These are phyloP conservation scores for Pythium aquatile DNA, from an alignment of 352 stramenopile species.

Conservation along the genomic window DNA sequence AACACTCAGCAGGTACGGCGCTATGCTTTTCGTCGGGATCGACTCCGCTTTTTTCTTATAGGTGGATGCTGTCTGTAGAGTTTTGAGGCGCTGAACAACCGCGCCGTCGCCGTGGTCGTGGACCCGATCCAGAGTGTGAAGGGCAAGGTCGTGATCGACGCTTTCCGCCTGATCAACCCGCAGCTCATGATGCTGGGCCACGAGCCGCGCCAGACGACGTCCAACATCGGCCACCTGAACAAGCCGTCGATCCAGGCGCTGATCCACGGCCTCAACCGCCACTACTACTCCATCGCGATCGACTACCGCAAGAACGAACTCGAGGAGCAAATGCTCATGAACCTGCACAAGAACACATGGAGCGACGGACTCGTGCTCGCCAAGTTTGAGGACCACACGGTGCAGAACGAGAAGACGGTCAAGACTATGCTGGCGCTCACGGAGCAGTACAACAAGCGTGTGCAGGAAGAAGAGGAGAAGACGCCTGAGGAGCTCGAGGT, in stretches of 20 bases:
- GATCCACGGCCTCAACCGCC: slow-evolving; percentile 98
- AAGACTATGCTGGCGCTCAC: slow-evolving; percentile 95
- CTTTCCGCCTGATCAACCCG: slow-evolving; percentile 98
- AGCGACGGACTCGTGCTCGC: slow-evolving; percentile 93
- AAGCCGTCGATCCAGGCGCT: slow-evolving; percentile 98
- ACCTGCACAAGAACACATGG: slow-evolving; percentile 98
- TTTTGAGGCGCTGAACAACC: slow-evolving; percentile 98
- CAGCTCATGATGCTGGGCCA: slow-evolving; percentile 99
- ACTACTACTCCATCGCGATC: slow-evolving; percentile 98
- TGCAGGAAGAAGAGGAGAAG: slow-evolving; percentile 96
- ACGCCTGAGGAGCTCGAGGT: slow-evolving; percentile 96
- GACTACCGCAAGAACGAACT: slow-evolving; percentile 99
- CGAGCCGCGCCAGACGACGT: slow-evolving; percentile 98
- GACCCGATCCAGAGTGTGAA: slow-evolving; percentile 99
- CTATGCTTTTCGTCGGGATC: neutral
- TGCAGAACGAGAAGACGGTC: slow-evolving; percentile 91
- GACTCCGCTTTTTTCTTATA: neutral
- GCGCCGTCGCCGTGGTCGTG: slow-evolving; percentile 98
- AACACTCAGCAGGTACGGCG: slow-evolving; percentile 94
- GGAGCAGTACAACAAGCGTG: slow-evolving; percentile 96
- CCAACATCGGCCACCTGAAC: slow-evolving; percentile 98
- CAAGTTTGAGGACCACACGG: slow-evolving; percentile 95
- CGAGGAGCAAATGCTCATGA: slow-evolving; percentile 99
- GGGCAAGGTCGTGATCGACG: slow-evolving; percentile 99
- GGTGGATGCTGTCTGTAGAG: slow-evolving; percentile 42